Evolutionary conservation across 1,284 basidiomycete genomes (phyloP).

Genomic region (Peniophora sp.): DNA sequence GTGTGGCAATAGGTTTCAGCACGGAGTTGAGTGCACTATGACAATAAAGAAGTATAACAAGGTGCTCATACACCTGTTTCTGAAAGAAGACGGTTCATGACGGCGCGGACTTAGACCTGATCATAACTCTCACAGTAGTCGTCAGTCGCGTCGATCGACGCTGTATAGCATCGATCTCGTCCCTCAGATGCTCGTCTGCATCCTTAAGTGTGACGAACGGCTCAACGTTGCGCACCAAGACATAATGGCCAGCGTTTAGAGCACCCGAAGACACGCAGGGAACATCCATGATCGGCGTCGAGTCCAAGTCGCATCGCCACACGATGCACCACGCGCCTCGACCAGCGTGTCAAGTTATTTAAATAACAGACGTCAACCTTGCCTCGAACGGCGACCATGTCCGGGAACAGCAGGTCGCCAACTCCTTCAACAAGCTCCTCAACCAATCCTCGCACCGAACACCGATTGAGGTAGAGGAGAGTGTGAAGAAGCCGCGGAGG

Average conservation of each 20-base stretch:
- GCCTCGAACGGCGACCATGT: constrained; percentile 8
- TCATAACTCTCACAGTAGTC: constrained; percentile 42
- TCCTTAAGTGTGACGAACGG: constrained; percentile 41
- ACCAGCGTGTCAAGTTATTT: no score
- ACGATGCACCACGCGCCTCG: not conserved
- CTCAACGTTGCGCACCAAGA: constrained; percentile 64
- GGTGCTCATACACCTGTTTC: constrained; percentile 51
- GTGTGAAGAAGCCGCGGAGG: constrained; percentile 72
- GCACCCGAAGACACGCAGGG: constrained; percentile 71
- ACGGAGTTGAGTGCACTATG: constrained; percentile 39
- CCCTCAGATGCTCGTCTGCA: constrained; percentile 48
- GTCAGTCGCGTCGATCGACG: constrained; percentile 35
- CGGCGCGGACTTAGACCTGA: no score
- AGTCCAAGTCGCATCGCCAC: no score
- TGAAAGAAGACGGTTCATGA: no score
- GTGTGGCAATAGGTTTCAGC: constrained; percentile 41
- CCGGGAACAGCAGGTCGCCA: constrained; percentile 36
- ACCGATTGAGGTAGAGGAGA: constrained; percentile 67
- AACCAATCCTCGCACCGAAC: constrained; percentile 62
- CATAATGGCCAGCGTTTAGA: constrained; percentile 62
- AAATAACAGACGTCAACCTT: not conserved
- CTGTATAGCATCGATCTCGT: constrained; percentile 51
- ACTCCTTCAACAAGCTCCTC: constrained; percentile 72
- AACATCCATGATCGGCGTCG: constrained; percentile 44
- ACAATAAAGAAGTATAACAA: constrained; percentile 66